Evolutionary conservation across 208 protist genomes (phyloP).

Genomic region (Strigomonas culicis): DNA sequence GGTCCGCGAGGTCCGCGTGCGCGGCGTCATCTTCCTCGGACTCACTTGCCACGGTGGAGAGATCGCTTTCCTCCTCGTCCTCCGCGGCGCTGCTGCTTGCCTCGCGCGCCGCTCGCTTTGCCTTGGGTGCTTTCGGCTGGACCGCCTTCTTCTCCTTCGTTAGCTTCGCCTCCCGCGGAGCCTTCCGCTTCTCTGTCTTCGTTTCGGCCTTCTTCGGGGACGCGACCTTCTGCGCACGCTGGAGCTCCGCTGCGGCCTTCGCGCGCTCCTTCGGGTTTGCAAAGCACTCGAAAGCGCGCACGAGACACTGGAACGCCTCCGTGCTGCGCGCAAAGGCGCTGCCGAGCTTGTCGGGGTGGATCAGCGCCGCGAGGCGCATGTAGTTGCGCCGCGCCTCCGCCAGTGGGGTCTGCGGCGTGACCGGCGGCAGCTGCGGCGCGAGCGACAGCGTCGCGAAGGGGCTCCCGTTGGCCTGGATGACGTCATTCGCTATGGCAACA

Average conservation of each 20-base stretch:
- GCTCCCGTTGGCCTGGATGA: slow-evolving; percentile 45
- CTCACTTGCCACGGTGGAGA: slow-evolving; percentile 19
- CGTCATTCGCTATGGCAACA: slow-evolving; percentile 36
- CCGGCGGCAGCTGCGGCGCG: slow-evolving; percentile 47
- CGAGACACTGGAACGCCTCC: slow-evolving; percentile 80
- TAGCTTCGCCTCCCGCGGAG: not conserved
- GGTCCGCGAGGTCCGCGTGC: slow-evolving; percentile 20
- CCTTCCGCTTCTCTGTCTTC: slow-evolving; percentile 6
- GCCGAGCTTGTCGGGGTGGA: slow-evolving; percentile 85
- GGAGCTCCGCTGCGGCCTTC: slow-evolving; percentile 17
- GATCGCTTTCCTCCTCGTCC: slow-evolving; percentile 16
- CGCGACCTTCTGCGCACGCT: not conserved
- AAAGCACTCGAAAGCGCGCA: slow-evolving; percentile 77
- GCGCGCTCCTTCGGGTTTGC: slow-evolving; percentile 61
- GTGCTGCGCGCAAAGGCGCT: slow-evolving; percentile 55
- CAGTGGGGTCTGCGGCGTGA: slow-evolving; percentile 52
- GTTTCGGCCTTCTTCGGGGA: not conserved
- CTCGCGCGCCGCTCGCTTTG: slow-evolving; percentile 17
- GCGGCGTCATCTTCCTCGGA: slow-evolving; percentile 9
- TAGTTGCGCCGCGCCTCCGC: slow-evolving; percentile 73
- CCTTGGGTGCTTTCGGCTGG: not conserved
- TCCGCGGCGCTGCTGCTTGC: slow-evolving; percentile 10
- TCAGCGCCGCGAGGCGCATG: slow-evolving; percentile 66
- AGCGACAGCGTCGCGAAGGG: slow-evolving; percentile 61
- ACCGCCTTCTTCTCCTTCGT: slow-evolving; percentile 1